These are phyloP conservation scores for Pyricularia grisea DNA, from an alignment of 2,329 filamentous ascomycete species.

Conservation along the genomic window DNA sequence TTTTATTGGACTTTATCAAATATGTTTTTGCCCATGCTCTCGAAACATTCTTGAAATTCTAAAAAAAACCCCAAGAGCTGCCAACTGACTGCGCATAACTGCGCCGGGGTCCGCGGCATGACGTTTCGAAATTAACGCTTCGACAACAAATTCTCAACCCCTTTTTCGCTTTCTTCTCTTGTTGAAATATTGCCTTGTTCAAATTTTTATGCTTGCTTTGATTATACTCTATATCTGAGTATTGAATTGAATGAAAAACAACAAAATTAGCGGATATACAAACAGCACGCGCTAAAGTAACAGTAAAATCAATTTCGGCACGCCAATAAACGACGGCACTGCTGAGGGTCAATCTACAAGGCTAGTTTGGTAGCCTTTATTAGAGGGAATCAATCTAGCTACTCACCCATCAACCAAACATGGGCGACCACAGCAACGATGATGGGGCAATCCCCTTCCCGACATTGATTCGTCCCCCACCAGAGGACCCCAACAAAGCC, in stretches of 20 bases:
- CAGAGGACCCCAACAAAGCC: slow-evolving; percentile 61
- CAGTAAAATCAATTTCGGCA: no score
- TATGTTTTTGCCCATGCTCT: background rate
- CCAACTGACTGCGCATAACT: background rate
- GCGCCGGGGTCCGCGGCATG: background rate
- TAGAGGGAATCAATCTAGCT: background rate
- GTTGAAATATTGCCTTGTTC: background rate
- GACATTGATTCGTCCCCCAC: slow-evolving; percentile 68
- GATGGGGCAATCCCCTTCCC: slow-evolving; percentile 7
- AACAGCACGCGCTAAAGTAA: no score
- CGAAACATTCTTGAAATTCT: background rate
- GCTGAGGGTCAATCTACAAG: background rate
- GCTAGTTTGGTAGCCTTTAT: background rate
- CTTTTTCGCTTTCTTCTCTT: background rate
- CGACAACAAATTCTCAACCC: background rate
- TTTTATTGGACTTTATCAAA: background rate
- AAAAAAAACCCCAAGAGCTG: no score
- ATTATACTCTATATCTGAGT: no score
- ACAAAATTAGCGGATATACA: no score
- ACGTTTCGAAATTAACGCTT: background rate
- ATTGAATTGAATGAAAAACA: no score
- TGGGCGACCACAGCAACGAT: background rate
- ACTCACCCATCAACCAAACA: background rate
- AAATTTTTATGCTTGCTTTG: no score
- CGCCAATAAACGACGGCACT: no score